Conservation (phyloP, 257 asterid genomes). For the Scutellaria baicalensis region DNA sequence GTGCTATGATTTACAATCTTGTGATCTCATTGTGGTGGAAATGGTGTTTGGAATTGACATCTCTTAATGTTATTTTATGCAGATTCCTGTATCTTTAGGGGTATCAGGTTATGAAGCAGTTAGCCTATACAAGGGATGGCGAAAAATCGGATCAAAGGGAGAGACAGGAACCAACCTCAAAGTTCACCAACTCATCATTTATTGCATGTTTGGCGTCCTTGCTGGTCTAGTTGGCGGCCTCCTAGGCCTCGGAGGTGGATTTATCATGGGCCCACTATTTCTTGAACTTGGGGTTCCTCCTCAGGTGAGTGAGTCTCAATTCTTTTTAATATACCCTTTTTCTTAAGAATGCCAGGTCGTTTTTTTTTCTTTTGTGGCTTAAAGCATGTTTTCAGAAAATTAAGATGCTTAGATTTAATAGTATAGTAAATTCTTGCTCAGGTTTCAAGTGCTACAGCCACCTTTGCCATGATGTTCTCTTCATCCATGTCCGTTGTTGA, state of each 20-base stretch:
- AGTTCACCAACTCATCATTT: constrained; percentile 52
- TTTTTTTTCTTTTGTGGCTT: background rate
- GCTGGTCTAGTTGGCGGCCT: constrained; percentile 97
- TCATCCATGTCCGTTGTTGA: constrained; percentile 98
- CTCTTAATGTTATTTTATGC: background rate
- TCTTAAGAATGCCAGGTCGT: background rate
- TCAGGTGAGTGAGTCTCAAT: constrained; percentile 51
- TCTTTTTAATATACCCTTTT: background rate
- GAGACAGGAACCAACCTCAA: constrained; percentile 53
- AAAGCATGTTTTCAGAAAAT: background rate
- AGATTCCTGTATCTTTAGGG: constrained; percentile 78
- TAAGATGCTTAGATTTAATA: background rate
- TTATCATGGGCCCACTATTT: constrained; percentile 65
- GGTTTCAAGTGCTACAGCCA: constrained; percentile 99
- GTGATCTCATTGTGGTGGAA: background rate
- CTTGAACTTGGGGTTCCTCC: constrained; percentile 59
- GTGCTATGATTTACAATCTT: background rate
- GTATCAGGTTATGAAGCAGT: constrained; percentile 67
- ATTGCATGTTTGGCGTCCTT: constrained; percentile 65
- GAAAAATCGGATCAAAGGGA: constrained; percentile 76
- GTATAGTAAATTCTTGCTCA: constrained; percentile 11
- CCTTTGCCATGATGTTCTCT: constrained; percentile 98
- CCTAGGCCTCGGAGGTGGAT: constrained; percentile 98
- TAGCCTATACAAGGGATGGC: constrained; percentile 78
- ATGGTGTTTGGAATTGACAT: background rate